These are phyloP conservation scores for Russula ochroleuca DNA, from an alignment of 768 basidiomycete species.

Conservation along the genomic window DNA sequence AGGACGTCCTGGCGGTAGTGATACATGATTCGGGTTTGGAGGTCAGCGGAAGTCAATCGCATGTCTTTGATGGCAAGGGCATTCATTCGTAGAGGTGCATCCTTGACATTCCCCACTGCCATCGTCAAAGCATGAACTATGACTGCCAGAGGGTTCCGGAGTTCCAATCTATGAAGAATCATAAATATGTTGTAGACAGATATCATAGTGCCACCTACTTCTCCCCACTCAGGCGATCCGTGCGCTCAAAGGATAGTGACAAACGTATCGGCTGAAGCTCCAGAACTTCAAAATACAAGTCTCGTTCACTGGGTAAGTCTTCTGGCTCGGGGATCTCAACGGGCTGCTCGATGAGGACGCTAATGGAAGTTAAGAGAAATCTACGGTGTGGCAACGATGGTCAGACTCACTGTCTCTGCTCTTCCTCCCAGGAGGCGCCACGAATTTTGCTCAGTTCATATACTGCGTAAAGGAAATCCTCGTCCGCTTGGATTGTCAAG, in stretches of 20 bases:
- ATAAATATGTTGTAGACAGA: neutral
- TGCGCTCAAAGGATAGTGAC: conserved; percentile 94
- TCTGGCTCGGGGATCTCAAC: conserved; percentile 69
- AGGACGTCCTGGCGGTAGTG: conserved; percentile 94
- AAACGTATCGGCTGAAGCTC: conserved; percentile 93
- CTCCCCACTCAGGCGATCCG: conserved; percentile 87
- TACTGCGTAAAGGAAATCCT: conserved; percentile 89
- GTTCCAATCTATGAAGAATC: conserved; percentile 49
- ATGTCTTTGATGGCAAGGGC: conserved; percentile 93
- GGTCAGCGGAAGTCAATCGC: conserved; percentile 77
- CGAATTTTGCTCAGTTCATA: conserved; percentile 90
- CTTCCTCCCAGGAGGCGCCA: conserved; percentile 86
- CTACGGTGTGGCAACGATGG: conserved; percentile 3
- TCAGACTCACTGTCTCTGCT: conserved; percentile 61
- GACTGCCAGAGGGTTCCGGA: conserved; percentile 88
- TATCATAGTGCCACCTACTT: conserved; percentile 52
- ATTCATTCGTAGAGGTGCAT: conserved; percentile 91
- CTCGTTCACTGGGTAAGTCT: conserved; percentile 60
- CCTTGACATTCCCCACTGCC: conserved; percentile 95
- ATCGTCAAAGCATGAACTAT: conserved; percentile 93
- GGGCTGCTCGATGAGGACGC: conserved; percentile 68
- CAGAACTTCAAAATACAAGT: conserved; percentile 92
- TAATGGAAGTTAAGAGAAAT: conserved; percentile 32
- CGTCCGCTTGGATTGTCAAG: conserved; percentile 93
- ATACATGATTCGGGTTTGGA: conserved; percentile 78